Base-by-base conservation (phyloP, 768 basidiomycete genomes). In the Clavulina sp. region DNA sequence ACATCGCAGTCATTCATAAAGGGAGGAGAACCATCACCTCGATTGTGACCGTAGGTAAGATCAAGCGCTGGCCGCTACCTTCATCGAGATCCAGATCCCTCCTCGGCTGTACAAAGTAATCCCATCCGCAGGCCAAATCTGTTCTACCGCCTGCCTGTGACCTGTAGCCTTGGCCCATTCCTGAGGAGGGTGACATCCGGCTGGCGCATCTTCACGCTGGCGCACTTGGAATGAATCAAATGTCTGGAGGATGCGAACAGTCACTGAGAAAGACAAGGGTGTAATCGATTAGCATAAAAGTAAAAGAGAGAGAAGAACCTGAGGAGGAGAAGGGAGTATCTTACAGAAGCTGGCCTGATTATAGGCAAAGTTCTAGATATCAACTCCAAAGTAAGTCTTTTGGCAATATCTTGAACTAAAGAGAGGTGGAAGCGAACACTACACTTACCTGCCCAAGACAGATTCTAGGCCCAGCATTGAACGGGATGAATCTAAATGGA, bases 281-380 rank as follows among this genome's bases (percentile, higher is more conserved):
- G n/a, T 38, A 38, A 13, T 38, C 13, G 36, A 21, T 13, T 13
- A 13, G 36, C 36, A 38, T 13, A 38, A 21, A 38, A 38, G 36
- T 21, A 38, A 13, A 21, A 13, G 13, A 38, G 13, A 21, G 21
- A 21, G 36, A 38, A 38, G 13, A 38, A 38, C 13, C 13, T 21
- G 21, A 38, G 36, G 21, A 38, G 13, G 36, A 13, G 13, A 38
- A 21, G 13, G 21, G 13, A 13, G 13, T 21, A 21, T 13, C 36
- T 21, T 21, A 38, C 36, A 13, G 21, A 46, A 55, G 24, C 54
- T 55, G 9, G 54, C 52, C 29, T 55, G 29, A 34, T 55, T 55
- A 23, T 55, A 55, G n/a, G 54, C 54, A 34, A 55, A 55, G 53
- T 55, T 33, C 36, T 38, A 38, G 36, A 38, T 13, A 38, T 38